Base-by-base conservation (phyloP, 306 rosid genomes). In the Dryas drummondii region DNA sequence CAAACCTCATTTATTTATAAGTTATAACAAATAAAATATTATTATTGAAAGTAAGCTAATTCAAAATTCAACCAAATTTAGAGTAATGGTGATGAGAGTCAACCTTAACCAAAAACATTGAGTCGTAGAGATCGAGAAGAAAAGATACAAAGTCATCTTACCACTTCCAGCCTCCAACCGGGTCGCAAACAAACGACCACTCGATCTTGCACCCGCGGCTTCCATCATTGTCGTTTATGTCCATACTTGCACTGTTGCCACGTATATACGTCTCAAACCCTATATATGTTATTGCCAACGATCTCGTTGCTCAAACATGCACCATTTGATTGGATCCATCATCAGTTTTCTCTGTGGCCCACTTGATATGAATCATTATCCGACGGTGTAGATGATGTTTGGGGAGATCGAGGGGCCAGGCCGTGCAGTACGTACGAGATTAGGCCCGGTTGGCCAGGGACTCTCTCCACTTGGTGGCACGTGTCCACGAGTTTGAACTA, bases 181-280 rank as follows among this genome's bases (percentile, higher is more conserved):
- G 92, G 73, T 86, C 92, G 65, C 84, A 5, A 11, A 76, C 74
- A 74, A 89, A 91, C 0, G 83, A 82, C 96, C 91, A 86, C 61
- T 89, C 84, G 2, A 91, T 73, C 68, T 77, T 54, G 42, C 87
- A 82, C 1, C 90, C 87, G 14, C 45, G 45, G 7, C 45, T 37
- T 47, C 60, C 60, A 6, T 55, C 60, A 16, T 12, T 74, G 6
- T 16, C 74, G 2, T 49, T 17, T 0, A 11, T 13, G 7, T 40
- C 56, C 4, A 27, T 17, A 91, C 74, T 79, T 59, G 78, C 51
- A 86, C 51, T 11, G 73, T 84, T 9, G 91, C 13, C 37, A 50
- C 65, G 45, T 19, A 19, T 19, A 19, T 82, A 86, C 1, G 87
- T 84, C 16, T 71, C 50, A 72, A 87, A 86, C 51, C 91, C 92